These are phyloP conservation scores for Oryza officinalis DNA, from an alignment of 176 grass and related monocot genomes.

Conservation along the genomic window DNA sequence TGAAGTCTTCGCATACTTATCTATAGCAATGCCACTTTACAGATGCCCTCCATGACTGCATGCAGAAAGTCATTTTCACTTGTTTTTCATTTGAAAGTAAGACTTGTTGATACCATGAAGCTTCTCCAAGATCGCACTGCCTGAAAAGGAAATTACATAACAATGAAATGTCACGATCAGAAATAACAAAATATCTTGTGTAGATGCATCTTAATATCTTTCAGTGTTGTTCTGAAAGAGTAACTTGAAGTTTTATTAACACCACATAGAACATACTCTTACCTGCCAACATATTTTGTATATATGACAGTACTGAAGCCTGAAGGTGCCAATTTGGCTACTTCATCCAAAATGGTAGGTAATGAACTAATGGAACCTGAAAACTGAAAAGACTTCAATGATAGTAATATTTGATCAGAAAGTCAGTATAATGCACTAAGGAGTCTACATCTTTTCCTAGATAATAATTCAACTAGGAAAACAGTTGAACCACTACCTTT, in stretches of 20 bases:
- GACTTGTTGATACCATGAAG: slow-evolving; percentile 37
- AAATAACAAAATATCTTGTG: slow-evolving; percentile 12
- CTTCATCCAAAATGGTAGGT: background rate
- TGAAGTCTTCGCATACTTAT: slow-evolving; percentile 30
- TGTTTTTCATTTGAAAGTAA: slow-evolving; percentile 36
- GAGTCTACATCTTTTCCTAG: slow-evolving; percentile 23
- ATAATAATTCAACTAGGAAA: slow-evolving; percentile 28
- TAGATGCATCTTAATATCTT: slow-evolving; percentile 28
- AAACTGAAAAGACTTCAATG: background rate
- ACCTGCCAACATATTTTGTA: slow-evolving; percentile 28
- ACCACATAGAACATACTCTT: slow-evolving; percentile 1
- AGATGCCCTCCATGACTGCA: slow-evolving; percentile 25
- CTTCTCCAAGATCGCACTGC: slow-evolving; percentile 37
- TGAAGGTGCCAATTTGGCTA: slow-evolving; percentile 3
- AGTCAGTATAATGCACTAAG: slow-evolving; percentile 31
- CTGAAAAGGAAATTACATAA: slow-evolving; percentile 29
- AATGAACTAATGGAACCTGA: slow-evolving; percentile 12
- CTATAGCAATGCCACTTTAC: slow-evolving; percentile 35
- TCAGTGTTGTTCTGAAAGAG: slow-evolving; percentile 18
- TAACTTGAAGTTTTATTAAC: slow-evolving; percentile 24
- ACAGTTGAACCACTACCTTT: slow-evolving; percentile 37
- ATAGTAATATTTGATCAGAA: slow-evolving; percentile 23
- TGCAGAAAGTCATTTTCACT: slow-evolving; percentile 33
- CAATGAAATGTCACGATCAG: slow-evolving; percentile 27
- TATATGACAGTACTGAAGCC: background rate